These are phyloP conservation scores for Vicia sativa DNA, from an alignment of 306 rosid genomes.

Conservation along the genomic window DNA sequence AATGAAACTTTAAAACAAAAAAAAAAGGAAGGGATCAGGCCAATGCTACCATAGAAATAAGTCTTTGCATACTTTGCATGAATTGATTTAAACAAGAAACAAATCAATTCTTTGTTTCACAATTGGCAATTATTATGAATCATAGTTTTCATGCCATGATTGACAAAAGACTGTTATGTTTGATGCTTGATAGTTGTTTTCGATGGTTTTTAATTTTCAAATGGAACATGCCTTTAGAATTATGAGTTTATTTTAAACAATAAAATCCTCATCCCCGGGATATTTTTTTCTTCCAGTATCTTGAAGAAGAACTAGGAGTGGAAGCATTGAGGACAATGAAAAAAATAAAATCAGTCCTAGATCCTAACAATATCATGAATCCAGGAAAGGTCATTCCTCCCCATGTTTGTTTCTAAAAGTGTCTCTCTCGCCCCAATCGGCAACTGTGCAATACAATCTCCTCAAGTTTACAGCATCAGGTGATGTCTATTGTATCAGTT, in stretches of 20 bases:
- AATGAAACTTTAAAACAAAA: too few species aligned
- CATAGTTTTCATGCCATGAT: conserved; percentile 24
- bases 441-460: conserved; percentile 14
- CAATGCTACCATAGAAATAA: background rate
- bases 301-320: conserved; percentile 83
- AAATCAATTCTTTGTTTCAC: background rate
- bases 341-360: conserved; percentile 77
- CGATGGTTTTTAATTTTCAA: background rate
- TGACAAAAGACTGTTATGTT: background rate
- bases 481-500: conserved; percentile 26
- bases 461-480: conserved; percentile 4
- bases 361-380: conserved; percentile 91
- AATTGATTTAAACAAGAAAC: background rate
- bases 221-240: conserved; percentile 13
- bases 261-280: conserved; percentile 13
- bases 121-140: conserved; percentile 19
- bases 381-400: conserved; percentile 97
- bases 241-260: conserved; percentile 15
- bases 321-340: conserved; percentile 89
- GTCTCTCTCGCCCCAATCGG: conserved; percentile 18
- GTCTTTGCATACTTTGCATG: conserved; percentile 19
- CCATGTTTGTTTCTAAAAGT: conserved; percentile 74
- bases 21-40: too few species aligned
- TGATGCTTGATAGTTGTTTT: conserved; percentile 30
- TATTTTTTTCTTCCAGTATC: conserved; percentile 56